Percentiles rank a stretch among this genome's conserved stretches.
Evolutionary conservation across 108 stramenopile genomes (phyloP).

Genomic region (Seminavis robusta): DNA sequence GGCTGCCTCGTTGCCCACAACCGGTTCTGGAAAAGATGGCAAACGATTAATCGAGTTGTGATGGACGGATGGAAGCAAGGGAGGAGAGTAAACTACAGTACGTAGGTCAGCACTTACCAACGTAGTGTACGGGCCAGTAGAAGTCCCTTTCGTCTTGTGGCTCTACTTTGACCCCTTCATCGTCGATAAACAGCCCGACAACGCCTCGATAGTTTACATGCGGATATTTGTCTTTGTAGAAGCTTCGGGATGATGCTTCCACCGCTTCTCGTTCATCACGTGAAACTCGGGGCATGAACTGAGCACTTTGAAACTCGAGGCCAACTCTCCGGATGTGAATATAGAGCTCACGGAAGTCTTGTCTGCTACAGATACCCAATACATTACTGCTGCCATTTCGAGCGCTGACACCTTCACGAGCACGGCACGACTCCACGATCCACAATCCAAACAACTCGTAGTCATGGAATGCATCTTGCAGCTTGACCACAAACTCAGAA

Average conservation of each 20-base stretch:
- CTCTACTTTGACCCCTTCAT: too few relatives aligned
- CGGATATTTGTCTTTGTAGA: constrained; percentile 19
- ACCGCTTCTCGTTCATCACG: constrained; percentile 17
- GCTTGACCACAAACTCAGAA: constrained; percentile 2
- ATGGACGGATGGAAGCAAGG: too few relatives aligned
- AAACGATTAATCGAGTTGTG: too few relatives aligned
- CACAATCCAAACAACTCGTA: constrained; percentile 24
- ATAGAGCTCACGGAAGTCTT: constrained; percentile 33
- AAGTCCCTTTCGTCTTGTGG: too few relatives aligned
- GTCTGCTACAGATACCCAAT: not conserved
- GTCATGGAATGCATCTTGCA: constrained; percentile 25
- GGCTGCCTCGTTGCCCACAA: constrained; percentile 42
- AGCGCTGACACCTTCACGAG: not conserved
- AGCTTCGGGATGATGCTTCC: constrained; percentile 25
- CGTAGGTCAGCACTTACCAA: too few relatives aligned
- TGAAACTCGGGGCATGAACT: constrained; percentile 15
- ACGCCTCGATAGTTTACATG: constrained; percentile 27
- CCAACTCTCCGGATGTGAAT: constrained; percentile 21
- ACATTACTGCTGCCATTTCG: too few relatives aligned
- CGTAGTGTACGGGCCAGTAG: too few relatives aligned
- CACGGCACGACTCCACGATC: constrained; percentile 25
- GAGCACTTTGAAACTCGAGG: constrained; percentile 27
- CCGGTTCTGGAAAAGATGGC: too few relatives aligned
- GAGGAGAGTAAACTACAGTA: too few relatives aligned
- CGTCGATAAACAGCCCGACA: constrained; percentile 14